Base-by-base conservation (phyloP, 2,329 filamentous ascomycete species). In the Penicillium italicum region DNA sequence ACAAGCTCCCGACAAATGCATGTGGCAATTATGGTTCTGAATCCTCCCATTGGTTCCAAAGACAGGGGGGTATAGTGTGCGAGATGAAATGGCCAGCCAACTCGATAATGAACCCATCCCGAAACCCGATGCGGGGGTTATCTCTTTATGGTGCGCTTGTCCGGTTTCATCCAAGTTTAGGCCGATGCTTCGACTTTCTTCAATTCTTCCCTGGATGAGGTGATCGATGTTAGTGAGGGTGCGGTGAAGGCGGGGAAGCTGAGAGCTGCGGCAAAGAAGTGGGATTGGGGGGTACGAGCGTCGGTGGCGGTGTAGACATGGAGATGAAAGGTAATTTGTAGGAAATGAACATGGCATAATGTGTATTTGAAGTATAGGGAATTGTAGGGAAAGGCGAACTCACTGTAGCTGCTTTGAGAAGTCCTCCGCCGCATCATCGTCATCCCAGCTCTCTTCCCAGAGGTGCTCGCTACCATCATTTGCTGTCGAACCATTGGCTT, bases 381-480 rank as follows among this genome's bases (percentile, higher is more conserved):
- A 10, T 16, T 12, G 16, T 22, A 14, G 30, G 24, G 24, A 47
- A 34, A 31, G 30, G 18, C 31, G 30, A 51, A 80, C 88, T 64
- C 76, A 96, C 93, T 91, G 95, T 70, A 99, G 79, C 80, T 97
- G 93, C 69, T 89, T 85, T 12, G 91, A 94, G 74, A 99, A 99
- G 70, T 99, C 94, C 72, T 99, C 94, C 68, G 84, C 94, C 63
- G 91, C 94, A 77, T 97, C 94, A 73, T 97, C 93, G 70, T 99
- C 94, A 72, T 99, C 94, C 94, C 94, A 99, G 81, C 91, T 97
- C 82, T 99, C 94, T 77, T 99, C 94, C 94, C 94, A 99, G 52
- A 99, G 80, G 78, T 97, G 92, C 73, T 86, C 84, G 69, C 86
- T 87, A 66, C 79, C 85, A 58, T 81, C 85, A 59, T 72, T 71